phyloP scores from a whole-genome alignment of 2,329 filamentous ascomycete species.

The Raffaelea arxii region DNA sequence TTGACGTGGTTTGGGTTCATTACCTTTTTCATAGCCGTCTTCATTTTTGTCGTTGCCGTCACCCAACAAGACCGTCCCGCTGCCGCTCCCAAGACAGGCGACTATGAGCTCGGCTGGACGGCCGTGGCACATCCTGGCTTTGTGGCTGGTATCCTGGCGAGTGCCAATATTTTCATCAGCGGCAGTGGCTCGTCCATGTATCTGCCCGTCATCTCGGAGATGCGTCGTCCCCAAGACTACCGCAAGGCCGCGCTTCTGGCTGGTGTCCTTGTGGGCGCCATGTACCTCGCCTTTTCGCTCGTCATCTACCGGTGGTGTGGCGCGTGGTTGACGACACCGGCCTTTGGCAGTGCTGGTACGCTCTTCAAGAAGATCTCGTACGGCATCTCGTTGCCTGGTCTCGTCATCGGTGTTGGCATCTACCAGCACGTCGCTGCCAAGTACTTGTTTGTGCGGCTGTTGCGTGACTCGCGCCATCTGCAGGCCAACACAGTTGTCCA shows the following conservation, averaged over 20 bases:
- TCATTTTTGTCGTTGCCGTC: constrained; percentile 37
- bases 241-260: constrained; percentile 42
- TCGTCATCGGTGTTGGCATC: constrained; percentile 32
- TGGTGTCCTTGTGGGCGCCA: constrained; percentile 37
- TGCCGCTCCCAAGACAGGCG: constrained; percentile 23
- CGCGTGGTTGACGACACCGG: constrained; percentile 51
- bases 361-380: constrained; percentile 53
- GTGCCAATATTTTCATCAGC: constrained; percentile 46
- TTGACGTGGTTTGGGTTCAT: constrained; percentile 37
- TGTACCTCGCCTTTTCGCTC: constrained; percentile 40
- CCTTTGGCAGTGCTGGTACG: constrained; percentile 39
- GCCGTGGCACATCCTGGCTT: constrained; percentile 43
- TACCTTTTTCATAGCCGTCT: constrained; percentile 49
- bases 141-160: constrained; percentile 47
- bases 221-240: constrained; percentile 49
- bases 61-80: constrained; percentile 26
- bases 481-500: constrained; percentile 20
- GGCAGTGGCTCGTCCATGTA: constrained; percentile 10
- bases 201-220: constrained; percentile 55
- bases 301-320: constrained; percentile 51
- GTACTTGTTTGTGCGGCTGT: constrained; percentile 23
- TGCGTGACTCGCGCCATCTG: constrained; percentile 20
- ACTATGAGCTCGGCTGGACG: constrained; percentile 34
- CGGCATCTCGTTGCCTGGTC: constrained; percentile 45
- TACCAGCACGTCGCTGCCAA: constrained; percentile 20